A percentile compares a stretch with the other conserved stretches of the same genome.
Evolutionary conservation across 140 eudicot species (phyloP).

Genomic region (Senecio squalidus): DNA sequence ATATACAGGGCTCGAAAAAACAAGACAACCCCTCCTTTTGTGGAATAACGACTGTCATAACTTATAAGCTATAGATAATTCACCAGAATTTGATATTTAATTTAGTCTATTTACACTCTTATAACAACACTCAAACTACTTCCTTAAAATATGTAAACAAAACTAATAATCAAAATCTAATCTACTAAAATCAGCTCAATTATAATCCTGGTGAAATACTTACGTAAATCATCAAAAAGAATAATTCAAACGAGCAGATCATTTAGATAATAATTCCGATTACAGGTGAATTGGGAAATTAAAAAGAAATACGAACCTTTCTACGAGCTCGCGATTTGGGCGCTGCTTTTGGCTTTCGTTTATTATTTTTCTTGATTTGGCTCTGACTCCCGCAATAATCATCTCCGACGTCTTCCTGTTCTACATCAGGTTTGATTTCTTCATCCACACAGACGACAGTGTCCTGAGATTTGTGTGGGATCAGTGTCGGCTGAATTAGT

Average conservation of each 20-base stretch:
- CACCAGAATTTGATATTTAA: too few relatives aligned
- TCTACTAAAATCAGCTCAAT: conserved; percentile 16
- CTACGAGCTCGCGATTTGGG: conserved; percentile 34
- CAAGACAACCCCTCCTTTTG: too few relatives aligned
- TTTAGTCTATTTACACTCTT: too few relatives aligned
- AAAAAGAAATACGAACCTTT: conserved; percentile 38
- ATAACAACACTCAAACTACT: too few relatives aligned
- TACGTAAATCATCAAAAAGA: neutral
- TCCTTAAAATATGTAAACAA: neutral
- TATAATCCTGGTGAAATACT: neutral
- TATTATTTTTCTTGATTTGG: too few relatives aligned
- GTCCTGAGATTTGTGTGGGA: conserved; percentile 50
- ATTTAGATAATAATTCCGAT: too few relatives aligned
- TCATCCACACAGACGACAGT: conserved; percentile 27
- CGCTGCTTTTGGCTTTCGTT: conserved; percentile 28
- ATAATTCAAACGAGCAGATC: neutral
- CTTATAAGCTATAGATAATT: too few relatives aligned
- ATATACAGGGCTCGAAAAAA: too few relatives aligned
- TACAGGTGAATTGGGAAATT: too few relatives aligned
- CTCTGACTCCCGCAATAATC: too few relatives aligned
- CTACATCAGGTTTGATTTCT: conserved; percentile 24
- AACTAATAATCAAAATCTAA: neutral
- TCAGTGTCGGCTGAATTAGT: conserved; percentile 67
- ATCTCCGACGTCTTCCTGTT: conserved; percentile 25
- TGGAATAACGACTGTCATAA: too few relatives aligned